Evolutionary conservation across 2,329 filamentous ascomycete genomes (phyloP).

Genomic region (Talaromyces sp.): DNA sequence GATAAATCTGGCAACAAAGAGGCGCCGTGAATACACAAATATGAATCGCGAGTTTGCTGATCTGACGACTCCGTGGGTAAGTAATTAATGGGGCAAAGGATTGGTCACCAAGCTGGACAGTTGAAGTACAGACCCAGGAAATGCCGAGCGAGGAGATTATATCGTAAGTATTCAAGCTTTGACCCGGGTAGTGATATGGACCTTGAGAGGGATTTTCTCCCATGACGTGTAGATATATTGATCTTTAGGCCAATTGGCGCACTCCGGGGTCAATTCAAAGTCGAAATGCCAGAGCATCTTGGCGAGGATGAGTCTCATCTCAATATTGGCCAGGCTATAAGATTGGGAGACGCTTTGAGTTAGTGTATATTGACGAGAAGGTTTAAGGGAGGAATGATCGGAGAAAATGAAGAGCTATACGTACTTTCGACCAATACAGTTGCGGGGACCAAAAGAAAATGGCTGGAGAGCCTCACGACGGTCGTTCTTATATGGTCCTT

Average conservation of each 20-base stretch:
- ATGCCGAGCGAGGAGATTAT: not conserved
- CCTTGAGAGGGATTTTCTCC: constrained; percentile 37
- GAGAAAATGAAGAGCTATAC: constrained; percentile 16
- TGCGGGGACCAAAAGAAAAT: constrained; percentile 47
- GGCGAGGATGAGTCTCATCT: constrained; percentile 48
- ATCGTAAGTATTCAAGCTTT: not conserved
- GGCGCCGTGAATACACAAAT: too few relatives aligned
- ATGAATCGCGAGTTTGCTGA: too few relatives aligned
- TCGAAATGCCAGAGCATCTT: constrained; percentile 50
- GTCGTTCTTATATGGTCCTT: constrained; percentile 38
- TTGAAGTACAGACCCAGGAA: too few relatives aligned
- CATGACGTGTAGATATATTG: constrained; percentile 36
- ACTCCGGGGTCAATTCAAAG: constrained; percentile 36
- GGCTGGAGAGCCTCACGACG: constrained; percentile 44
- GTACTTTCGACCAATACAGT: constrained; percentile 50
- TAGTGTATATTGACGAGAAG: not conserved
- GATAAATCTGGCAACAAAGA: too few relatives aligned
- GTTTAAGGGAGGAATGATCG: not conserved
- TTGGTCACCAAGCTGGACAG: too few relatives aligned
- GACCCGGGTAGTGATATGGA: constrained; percentile 28
- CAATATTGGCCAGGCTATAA: constrained; percentile 46
- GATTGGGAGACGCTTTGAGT: not conserved
- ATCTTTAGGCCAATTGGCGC: constrained; percentile 38
- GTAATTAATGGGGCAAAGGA: too few relatives aligned
- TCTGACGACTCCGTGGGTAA: too few relatives aligned